Evolutionary conservation across 1,284 basidiomycete species (phyloP), one percentile per base, ranked within the genome.

Genomic region (Marasmius fiardii): DNA sequence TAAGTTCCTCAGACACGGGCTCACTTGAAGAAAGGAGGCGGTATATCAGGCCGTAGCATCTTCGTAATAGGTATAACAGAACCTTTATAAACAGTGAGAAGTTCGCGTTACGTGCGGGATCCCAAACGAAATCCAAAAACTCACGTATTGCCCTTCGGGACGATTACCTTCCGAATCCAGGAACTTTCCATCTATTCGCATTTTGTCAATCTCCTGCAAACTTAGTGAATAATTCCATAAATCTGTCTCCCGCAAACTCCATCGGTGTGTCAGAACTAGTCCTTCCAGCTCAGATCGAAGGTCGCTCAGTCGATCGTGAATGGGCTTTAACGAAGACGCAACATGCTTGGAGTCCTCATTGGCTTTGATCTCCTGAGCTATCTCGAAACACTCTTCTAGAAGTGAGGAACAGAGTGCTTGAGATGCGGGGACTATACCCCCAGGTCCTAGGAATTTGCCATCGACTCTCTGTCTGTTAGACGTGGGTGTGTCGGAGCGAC

Each of bases 31-130:
- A 95, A 61, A 99, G 84, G 51, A 99, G 74, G 26, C 91, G 85
- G 73, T 98, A 98, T 64, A 98, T 95, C 53, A 98, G 81, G 60
- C 96, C 96, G 70, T 98, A 97, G 76, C 96, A 99, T 68, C 96
- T 83, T 62, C 96, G 80, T 53, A 99, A 78, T 33, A 98, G 81
- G 71, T 97, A 99, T 43, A 98, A 79, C 51, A 98, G 75, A 8
- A 95, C 93, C 94, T 96, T 64, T 45, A 21, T 14, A 20, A 2
- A 24, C 16, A 47, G 23, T 58, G 26, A 41, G 50, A 21, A 43
- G 50, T 18, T 14, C 23, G 18, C 11, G 28, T 4, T 50, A 50
- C 23, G 20, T 20, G 18, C 11, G 37, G 10, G 31, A 31, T 16
- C 33, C 33, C 26, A 18, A 45, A 49, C 41, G 23, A 26, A 34